These are phyloP conservation scores for Theileria sp. DNA, from an alignment of 169 alveolate species.

Conservation along the genomic window DNA sequence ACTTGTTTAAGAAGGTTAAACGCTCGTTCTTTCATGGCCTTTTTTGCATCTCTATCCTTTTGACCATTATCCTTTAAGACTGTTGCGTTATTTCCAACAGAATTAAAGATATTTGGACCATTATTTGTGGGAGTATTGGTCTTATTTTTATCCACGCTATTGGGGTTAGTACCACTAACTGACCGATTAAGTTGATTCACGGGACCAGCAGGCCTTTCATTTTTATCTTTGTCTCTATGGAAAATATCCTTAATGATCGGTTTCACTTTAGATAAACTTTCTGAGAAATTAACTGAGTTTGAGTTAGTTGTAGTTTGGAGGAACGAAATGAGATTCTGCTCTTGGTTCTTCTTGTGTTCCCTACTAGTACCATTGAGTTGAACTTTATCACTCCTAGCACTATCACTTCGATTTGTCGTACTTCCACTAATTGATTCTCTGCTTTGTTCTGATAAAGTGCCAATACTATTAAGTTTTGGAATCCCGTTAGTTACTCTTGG, in stretches of 20 bases:
- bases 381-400: background rate
- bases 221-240: background rate
- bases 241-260: background rate
- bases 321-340: background rate
- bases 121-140: background rate
- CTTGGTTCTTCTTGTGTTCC: background rate
- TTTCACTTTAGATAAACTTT: background rate
- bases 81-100: background rate
- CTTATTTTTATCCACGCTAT: background rate
- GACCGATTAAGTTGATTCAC: background rate
- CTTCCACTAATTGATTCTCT: background rate
- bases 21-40: background rate
- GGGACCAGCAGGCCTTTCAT: background rate
- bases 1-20: slow-evolving; percentile 2
- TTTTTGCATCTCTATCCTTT: background rate
- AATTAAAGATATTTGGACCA: background rate
- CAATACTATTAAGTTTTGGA: background rate
- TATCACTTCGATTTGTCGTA: background rate
- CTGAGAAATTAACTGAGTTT: background rate
- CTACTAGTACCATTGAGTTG: background rate
- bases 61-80: background rate
- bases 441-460: background rate
- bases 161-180: background rate
- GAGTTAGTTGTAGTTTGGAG: background rate
- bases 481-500: background rate